A percentile compares a stretch with the other conserved stretches of the same genome.
Conservation (phyloP, 495 filamentous ascomycete genomes). For the Parachaetomium inaequale region DNA sequence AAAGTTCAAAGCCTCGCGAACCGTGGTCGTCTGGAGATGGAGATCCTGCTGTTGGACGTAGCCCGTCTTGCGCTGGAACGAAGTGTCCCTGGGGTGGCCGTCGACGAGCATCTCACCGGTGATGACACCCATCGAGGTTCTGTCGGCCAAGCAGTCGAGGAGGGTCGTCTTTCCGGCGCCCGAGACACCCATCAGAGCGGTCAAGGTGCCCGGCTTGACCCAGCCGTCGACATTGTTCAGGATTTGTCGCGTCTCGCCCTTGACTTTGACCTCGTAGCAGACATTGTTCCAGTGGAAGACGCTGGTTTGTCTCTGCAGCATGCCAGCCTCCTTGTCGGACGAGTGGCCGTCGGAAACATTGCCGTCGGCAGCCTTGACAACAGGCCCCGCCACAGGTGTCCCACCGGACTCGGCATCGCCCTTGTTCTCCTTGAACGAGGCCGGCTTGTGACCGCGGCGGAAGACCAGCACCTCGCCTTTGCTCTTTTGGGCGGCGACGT, state of each 20-base stretch:
- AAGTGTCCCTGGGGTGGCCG: constrained; percentile 66
- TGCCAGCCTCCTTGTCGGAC: constrained; percentile 42
- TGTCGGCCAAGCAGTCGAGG: constrained; percentile 67
- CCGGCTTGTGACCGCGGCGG: constrained; percentile 67
- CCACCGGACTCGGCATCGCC: constrained; percentile 53
- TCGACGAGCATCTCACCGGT: constrained; percentile 83
- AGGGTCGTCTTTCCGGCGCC: constrained; percentile 74
- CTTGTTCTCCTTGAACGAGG: constrained; percentile 53
- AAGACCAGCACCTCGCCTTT: constrained; percentile 90
- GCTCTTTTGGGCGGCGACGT: constrained; percentile 70
- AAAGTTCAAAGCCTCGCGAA: constrained; percentile 80
- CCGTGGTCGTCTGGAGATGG: constrained; percentile 79
- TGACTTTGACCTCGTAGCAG: constrained; percentile 87
- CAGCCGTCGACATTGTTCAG: constrained; percentile 82
- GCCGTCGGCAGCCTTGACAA: constrained; percentile 38
- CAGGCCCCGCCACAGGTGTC: constrained; percentile 36
- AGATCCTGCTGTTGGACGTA: constrained; percentile 97
- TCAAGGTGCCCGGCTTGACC: constrained; percentile 87
- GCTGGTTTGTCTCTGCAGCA: constrained; percentile 56
- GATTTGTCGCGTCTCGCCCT: constrained; percentile 67
- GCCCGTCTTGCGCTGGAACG: constrained; percentile 90
- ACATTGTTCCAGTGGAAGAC: constrained; percentile 87
- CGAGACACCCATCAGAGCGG: constrained; percentile 80
- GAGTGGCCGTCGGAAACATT: constrained; percentile 44
- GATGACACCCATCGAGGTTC: constrained; percentile 83